These are phyloP conservation scores for Fusarium brevicatenulatum DNA, from an alignment of 2,329 filamentous ascomycete genomes.

Conservation along the genomic window DNA sequence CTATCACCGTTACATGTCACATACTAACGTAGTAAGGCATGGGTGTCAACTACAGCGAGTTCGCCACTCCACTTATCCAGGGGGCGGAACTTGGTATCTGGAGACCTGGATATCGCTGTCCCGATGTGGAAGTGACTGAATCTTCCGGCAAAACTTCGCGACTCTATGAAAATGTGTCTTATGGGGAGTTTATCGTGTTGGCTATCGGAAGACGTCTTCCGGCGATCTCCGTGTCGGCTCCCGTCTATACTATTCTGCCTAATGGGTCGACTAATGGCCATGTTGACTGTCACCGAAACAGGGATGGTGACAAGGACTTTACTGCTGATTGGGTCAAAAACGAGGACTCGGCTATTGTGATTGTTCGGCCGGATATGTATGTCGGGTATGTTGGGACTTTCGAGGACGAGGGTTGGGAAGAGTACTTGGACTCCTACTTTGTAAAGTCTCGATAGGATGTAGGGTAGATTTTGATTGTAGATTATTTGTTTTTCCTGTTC, in stretches of 20 bases:
- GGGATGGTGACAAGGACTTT: neutral
- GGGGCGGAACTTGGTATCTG: slow-evolving; percentile 10
- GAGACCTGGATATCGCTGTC: slow-evolving; percentile 30
- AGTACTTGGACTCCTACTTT: slow-evolving; percentile 7
- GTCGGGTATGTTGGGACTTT: slow-evolving; percentile 16
- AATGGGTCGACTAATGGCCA: neutral
- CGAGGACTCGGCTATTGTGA: neutral
- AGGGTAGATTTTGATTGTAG: neutral
- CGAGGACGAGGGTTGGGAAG: slow-evolving; percentile 11
- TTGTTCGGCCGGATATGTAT: slow-evolving; percentile 39
- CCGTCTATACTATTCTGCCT: neutral
- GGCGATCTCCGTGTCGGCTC: neutral
- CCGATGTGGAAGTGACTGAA: slow-evolving; percentile 2
- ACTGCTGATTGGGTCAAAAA: slow-evolving; percentile 9
- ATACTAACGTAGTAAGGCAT: slow-evolving; percentile 9
- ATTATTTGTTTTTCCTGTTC: rapidly evolving
- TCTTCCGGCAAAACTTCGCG: neutral
- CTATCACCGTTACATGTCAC: neutral
- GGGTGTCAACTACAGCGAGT: slow-evolving; percentile 26
- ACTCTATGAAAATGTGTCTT: slow-evolving; percentile 1
- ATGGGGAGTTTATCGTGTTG: slow-evolving; percentile 6
- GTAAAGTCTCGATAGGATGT: neutral
- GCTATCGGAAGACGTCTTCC: neutral
- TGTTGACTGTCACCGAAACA: neutral
- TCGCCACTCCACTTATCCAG: slow-evolving; percentile 14